Percentiles rank a stretch among this genome's conserved stretches.
Conservation (phyloP, 371 early-diverging fungal genomes). For the Lichtheimia corymbifera region DNA sequence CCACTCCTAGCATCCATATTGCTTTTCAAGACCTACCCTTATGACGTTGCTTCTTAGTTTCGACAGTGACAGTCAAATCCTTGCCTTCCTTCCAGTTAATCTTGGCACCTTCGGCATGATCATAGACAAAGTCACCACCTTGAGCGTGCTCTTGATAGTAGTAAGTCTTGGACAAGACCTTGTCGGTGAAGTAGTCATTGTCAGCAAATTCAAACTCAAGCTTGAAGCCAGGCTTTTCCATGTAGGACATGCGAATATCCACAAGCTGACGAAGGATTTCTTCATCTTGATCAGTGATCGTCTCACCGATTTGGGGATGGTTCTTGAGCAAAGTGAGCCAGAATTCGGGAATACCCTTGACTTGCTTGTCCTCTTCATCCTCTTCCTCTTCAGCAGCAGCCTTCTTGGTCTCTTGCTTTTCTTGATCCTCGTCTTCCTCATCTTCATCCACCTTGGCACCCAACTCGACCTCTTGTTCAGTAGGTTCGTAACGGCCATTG, state of each 20-base stretch:
- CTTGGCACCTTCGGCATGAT: conserved; percentile 85
- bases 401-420: conserved; percentile 24
- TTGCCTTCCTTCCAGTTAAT: conserved; percentile 97
- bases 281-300: conserved; percentile 90
- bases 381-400: conserved; percentile 36
- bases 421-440: conserved; percentile 42
- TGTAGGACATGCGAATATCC: conserved; percentile 84
- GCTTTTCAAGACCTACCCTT: conserved; percentile 57
- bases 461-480: conserved; percentile 76
- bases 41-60: conserved; percentile 97
- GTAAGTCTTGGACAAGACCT: conserved; percentile 88
- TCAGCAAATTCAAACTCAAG: conserved; percentile 88
- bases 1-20: too few species aligned
- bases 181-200: conserved; percentile 91
- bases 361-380: conserved; percentile 16
- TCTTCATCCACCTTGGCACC: conserved; percentile 66
- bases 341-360: conserved; percentile 74
- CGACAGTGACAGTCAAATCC: conserved; percentile 88
- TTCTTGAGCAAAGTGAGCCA: conserved; percentile 93
- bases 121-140: conserved; percentile 84
- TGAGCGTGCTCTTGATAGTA: conserved; percentile 75
- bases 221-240: conserved; percentile 88
- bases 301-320: conserved; percentile 75
- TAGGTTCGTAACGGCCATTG: conserved; percentile 82
- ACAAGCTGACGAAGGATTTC: conserved; percentile 79